Evolutionary conservation across 1,284 basidiomycete genomes (phyloP), one percentile per base, ranked within the genome.

Genomic region (Cutaneotrichosporon mucoides): DNA sequence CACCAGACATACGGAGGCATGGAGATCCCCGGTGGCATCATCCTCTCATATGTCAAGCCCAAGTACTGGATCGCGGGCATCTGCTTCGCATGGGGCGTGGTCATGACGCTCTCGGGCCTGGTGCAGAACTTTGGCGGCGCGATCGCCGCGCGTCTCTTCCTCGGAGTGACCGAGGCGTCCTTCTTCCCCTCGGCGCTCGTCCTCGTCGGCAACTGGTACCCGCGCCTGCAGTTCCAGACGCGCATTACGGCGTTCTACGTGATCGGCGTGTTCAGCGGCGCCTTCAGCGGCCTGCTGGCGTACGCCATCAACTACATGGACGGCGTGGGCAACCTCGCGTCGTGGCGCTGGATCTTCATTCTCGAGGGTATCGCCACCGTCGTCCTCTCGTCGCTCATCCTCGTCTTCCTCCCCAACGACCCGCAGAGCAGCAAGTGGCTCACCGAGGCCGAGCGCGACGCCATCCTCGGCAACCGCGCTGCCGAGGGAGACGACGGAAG

Each of bases 31-130:
- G 53, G 59, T 10, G 50, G 60, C 5, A 60, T 66, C n/a, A 56
- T 63, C 44, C 51, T 61, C n/a, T 54, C 50, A 11, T 66, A 64
- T 42, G 62, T 66, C 7, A 56, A 56, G 10, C 64, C 64, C 10
- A 47, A 37, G 13, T 13, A 59, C 47, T 68, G 67, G 67, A 63
- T 88, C 55, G 83, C 84, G 0, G 10, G 72, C 46, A 59, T 59
- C 46, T 59, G 57, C 45, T 43, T 76, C 6, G 59, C 71, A 1
- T 81, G 79, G 78, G 85, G 85, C 5, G 71, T 81, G 12, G 82
- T 84, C 7, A 86, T 84, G 12, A 85, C 81, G 1, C 71, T 86
- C 56, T 84, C 82, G n/a, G 82, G 82, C 11, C 70, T 86, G 45
- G 82, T 79, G 6, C 73, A 81, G 40, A 84, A 80, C 66, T 87